These are phyloP conservation scores for Diaporthe velutina DNA, from an alignment of 2,329 filamentous ascomycete species.

Conservation along the genomic window DNA sequence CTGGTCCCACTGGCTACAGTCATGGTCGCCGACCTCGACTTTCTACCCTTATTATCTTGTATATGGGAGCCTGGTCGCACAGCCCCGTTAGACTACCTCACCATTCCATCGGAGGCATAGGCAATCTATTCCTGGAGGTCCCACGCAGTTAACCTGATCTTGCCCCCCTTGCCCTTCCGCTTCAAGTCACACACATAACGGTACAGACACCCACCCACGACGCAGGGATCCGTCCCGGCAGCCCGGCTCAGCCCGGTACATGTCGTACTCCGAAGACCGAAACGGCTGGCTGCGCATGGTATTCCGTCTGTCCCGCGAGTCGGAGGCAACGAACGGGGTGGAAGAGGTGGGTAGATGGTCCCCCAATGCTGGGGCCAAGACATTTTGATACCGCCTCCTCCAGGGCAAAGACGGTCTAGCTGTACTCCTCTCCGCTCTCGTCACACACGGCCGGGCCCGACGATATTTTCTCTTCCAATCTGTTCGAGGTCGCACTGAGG, in stretches of 20 bases:
- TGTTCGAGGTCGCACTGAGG: not conserved
- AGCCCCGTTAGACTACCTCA: not conserved
- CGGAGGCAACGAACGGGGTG: not conserved
- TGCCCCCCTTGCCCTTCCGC: not conserved
- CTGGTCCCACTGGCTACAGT: not conserved
- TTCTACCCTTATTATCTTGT: not conserved
- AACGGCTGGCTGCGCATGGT: conserved; percentile 1
- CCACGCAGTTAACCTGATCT: not conserved
- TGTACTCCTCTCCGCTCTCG: not conserved
- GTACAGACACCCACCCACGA: not conserved
- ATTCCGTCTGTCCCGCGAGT: not conserved
- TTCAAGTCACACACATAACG: not conserved
- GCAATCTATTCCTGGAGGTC: conserved; percentile 10
- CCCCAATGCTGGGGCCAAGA: not conserved
- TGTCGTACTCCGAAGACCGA: conserved; percentile 14
- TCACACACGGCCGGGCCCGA: conserved; percentile 22
- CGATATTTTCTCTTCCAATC: not conserved
- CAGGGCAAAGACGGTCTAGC: too few species aligned
- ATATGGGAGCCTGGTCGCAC: not conserved
- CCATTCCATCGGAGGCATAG: too few species aligned
- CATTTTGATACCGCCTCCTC: conserved; percentile 4
- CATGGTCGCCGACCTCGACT: conserved; percentile 27
- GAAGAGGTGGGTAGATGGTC: not conserved
- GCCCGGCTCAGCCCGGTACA: conserved; percentile 2
- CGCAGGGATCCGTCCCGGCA: conserved; percentile 21